Conservation (phyloP, 345 rosid species). For the Camelina hispida region DNA sequence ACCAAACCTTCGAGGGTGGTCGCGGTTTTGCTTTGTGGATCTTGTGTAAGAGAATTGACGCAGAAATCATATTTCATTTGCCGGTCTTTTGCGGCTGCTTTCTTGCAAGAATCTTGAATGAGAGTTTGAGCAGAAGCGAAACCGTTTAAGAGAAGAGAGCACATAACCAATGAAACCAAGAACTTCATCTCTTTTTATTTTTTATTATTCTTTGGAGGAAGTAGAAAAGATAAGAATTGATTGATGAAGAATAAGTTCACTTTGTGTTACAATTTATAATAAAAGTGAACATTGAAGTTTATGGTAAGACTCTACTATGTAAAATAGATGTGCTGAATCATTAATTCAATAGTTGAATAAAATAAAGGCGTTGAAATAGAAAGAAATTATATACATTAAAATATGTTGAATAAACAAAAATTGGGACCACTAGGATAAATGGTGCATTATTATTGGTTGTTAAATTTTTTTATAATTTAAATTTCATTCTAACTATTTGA, state of each 20-base stretch:
- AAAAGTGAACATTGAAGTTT: neutral
- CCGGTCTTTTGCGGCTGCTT: slow-evolving; percentile 47
- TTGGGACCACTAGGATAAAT: no score
- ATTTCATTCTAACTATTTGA: no score
- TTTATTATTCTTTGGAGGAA: neutral
- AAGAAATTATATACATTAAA: no score
- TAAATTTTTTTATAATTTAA: no score
- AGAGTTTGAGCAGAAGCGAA: slow-evolving; percentile 24
- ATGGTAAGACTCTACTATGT: neutral
- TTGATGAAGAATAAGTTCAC: neutral
- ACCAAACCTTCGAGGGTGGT: slow-evolving; percentile 31
- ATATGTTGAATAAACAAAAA: no score
- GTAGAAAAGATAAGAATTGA: slow-evolving; percentile 7
- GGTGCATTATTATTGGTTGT: no score
- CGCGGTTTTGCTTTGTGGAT: slow-evolving; percentile 41
- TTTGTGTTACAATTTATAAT: slow-evolving; percentile 2
- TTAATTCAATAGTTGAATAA: no score
- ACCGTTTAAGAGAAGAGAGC: slow-evolving; percentile 9
- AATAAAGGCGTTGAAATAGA: no score
- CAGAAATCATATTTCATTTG: slow-evolving; percentile 45
- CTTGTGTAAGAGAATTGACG: slow-evolving; percentile 37
- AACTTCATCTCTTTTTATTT: slow-evolving; percentile 12
- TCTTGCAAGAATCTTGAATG: slow-evolving; percentile 36
- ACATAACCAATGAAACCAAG: slow-evolving; percentile 6
- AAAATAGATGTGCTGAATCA: no score